Evolutionary conservation across 2,329 filamentous ascomycete species (phyloP).

Genomic region (Thermoascus crustaceus): DNA sequence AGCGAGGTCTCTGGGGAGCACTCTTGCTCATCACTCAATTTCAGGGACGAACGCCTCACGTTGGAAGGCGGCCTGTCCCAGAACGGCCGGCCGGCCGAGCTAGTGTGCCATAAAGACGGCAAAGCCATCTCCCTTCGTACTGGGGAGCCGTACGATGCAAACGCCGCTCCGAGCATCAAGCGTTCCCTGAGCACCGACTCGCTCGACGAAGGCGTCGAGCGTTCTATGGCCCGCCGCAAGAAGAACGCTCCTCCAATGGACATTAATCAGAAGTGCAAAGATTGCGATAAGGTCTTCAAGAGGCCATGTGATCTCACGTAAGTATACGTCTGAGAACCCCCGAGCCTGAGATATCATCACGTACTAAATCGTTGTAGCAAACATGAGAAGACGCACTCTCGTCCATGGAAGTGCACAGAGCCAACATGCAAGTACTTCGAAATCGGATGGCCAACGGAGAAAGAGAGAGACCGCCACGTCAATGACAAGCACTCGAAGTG

Average conservation of each 20-base stretch:
- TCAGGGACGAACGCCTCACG: conserved; percentile 62
- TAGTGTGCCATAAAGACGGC: conserved; percentile 74
- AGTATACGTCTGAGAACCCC: conserved; percentile 10
- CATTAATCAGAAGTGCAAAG: conserved; percentile 69
- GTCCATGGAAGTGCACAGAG: conserved; percentile 87
- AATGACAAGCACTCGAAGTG: conserved; percentile 88
- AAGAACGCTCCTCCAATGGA: conserved; percentile 84
- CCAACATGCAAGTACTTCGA: conserved; percentile 80
- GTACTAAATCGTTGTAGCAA: conserved; percentile 44
- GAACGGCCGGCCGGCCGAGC: conserved; percentile 73
- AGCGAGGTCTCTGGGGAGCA: conserved; percentile 20
- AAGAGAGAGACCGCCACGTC: conserved; percentile 90
- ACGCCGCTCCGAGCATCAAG: conserved; percentile 40
- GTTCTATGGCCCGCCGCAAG: conserved; percentile 92
- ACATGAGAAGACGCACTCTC: conserved; percentile 95
- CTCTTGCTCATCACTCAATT: conserved; percentile 36
- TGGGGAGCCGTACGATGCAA: conserved; percentile 52
- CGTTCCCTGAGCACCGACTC: conserved; percentile 48
- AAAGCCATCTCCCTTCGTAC: conserved; percentile 71
- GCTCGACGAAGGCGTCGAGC: conserved; percentile 70
- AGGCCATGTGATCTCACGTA: conserved; percentile 86
- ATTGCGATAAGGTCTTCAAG: conserved; percentile 90
- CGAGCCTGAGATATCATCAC: conserved; percentile 1
- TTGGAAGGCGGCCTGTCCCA: conserved; percentile 73
- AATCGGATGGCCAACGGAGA: conserved; percentile 92